These are phyloP conservation scores for Pseudomonodictys pantanalensis DNA, from an alignment of 495 filamentous ascomycete species.

Conservation along the genomic window DNA sequence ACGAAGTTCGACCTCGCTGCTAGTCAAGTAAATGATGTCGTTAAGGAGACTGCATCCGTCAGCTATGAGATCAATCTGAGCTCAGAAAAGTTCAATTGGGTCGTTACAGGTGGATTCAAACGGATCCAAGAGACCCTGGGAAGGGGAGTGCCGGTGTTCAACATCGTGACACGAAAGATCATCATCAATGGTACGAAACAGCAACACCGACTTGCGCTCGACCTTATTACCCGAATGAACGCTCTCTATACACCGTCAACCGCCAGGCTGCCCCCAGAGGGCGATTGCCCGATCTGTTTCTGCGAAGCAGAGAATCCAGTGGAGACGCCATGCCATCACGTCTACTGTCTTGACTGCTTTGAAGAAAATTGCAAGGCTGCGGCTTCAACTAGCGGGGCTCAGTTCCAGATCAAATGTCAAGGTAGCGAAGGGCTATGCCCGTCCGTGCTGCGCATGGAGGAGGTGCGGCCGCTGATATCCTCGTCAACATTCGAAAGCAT, in stretches of 20 bases:
- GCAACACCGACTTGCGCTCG: not conserved
- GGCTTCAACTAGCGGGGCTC: not conserved
- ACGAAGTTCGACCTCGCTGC: not conserved
- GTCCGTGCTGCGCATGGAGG: not conserved
- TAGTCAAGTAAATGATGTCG: not conserved
- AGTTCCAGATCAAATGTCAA: conserved; percentile 4
- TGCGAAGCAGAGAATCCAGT: conserved; percentile 42
- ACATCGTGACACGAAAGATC: conserved; percentile 38
- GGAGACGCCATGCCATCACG: conserved; percentile 43
- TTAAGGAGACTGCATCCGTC: not conserved
- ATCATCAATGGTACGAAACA: conserved; percentile 29
- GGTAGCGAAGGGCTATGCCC: conserved; percentile 1
- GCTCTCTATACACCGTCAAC: not conserved
- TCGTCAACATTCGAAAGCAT: not conserved
- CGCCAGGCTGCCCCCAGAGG: not conserved
- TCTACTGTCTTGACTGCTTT: conserved; percentile 44
- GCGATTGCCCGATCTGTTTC: conserved; percentile 47
- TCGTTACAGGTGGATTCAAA: conserved; percentile 44
- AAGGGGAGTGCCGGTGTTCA: conserved; percentile 31
- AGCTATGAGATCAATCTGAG: conserved; percentile 35
- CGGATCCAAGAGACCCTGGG: conserved; percentile 40
- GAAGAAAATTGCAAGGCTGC: conserved; percentile 4
- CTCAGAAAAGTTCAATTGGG: conserved; percentile 41
- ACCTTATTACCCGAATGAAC: conserved; percentile 1
- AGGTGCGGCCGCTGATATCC: not conserved